Conservation (phyloP, 768 basidiomycete species). For the Pilatotrama ljubarskyi region DNA sequence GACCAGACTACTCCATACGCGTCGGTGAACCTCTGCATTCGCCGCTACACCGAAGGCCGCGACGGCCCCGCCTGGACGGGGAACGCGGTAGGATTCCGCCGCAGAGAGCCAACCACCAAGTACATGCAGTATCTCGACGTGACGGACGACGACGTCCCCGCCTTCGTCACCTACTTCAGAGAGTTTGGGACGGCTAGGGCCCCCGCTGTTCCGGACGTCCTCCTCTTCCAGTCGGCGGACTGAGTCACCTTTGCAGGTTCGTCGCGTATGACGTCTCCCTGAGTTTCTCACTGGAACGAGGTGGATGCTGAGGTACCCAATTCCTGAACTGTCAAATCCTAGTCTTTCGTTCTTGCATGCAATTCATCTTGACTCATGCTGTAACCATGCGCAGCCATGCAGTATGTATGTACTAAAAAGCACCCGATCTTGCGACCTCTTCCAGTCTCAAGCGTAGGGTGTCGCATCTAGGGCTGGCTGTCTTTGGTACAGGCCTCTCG, state of each 20-base stretch:
- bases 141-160: not conserved
- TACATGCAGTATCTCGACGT: slow-evolving; percentile 10
- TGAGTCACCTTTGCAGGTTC: not conserved
- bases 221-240: not conserved
- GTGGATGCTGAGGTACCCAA: not conserved
- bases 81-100: slow-evolving; percentile 1
- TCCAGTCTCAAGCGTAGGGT: no score
- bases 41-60: slow-evolving; percentile 1
- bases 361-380: no score
- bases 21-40: not conserved
- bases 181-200: not conserved
- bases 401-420: no score
- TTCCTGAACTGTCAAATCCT: no score
- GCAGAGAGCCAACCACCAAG: slow-evolving; percentile 4
- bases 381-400: no score
- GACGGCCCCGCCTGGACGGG: not conserved
- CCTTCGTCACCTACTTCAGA: not conserved
- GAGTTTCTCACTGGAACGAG: not conserved
- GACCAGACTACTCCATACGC: not conserved
- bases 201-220: not conserved
- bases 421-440: no score
- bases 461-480: no score
- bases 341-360: no score
- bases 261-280: not conserved
- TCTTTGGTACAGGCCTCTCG: no score